Evolutionary conservation across 495 filamentous ascomycete species (phyloP).

Genomic region (Cetradonia linearis): DNA sequence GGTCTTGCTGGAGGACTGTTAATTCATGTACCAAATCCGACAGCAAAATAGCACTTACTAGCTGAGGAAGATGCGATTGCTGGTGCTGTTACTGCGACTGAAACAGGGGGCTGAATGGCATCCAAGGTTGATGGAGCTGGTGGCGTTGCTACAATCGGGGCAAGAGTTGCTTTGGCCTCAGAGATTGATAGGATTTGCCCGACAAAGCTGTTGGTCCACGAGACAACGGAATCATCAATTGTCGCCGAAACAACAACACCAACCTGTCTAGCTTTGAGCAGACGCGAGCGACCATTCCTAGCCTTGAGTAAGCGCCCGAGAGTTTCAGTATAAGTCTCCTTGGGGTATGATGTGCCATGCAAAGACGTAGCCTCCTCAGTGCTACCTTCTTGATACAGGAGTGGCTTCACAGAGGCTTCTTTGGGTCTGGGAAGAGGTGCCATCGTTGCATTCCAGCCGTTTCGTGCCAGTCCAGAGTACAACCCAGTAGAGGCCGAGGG

Average conservation of each 20-base stretch:
- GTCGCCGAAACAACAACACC: slow-evolving; percentile 16
- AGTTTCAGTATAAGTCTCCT: not conserved
- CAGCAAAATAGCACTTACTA: not conserved
- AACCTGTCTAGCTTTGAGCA: slow-evolving; percentile 14
- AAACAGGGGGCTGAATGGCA: not conserved
- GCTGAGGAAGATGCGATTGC: not conserved
- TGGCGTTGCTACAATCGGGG: too few species aligned
- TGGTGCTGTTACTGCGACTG: not conserved
- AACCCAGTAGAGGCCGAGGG: slow-evolving; percentile 8
- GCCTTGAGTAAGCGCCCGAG: not conserved
- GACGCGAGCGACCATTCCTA: not conserved
- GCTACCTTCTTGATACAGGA: not conserved
- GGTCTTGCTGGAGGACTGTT: not conserved
- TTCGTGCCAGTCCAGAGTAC: slow-evolving; percentile 13
- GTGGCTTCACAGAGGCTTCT: not conserved
- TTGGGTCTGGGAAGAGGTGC: slow-evolving; percentile 10
- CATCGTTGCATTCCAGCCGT: slow-evolving; percentile 23
- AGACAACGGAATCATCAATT: slow-evolving; percentile 22
- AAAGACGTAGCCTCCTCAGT: not conserved
- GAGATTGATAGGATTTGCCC: slow-evolving; percentile 5
- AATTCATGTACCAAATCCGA: not conserved
- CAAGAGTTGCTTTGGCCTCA: too few species aligned
- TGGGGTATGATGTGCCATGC: not conserved
- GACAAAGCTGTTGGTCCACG: slow-evolving; percentile 23
- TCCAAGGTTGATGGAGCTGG: slow-evolving; percentile 1